These are phyloP conservation scores for Bathelium albidoporum DNA, from an alignment of 495 filamentous ascomycete genomes.

Conservation along the genomic window DNA sequence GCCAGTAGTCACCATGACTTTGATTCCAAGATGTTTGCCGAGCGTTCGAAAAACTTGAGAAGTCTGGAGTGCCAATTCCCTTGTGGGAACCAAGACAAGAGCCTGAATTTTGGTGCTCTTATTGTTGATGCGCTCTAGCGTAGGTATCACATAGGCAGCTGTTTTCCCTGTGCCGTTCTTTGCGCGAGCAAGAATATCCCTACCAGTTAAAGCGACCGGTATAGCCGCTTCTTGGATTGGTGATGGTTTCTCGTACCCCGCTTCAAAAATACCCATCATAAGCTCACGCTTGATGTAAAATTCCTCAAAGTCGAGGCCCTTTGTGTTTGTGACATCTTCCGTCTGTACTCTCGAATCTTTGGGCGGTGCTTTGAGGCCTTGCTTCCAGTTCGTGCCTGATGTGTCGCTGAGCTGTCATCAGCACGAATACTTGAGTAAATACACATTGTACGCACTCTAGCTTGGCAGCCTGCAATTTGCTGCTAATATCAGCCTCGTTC, in stretches of 20 bases:
- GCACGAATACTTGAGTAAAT: not conserved
- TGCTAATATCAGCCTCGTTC: slow-evolving; percentile 25
- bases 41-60: slow-evolving; percentile 98
- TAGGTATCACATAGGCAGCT: slow-evolving; percentile 92
- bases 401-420: slow-evolving; percentile 35
- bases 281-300: slow-evolving; percentile 89
- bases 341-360: slow-evolving; percentile 88
- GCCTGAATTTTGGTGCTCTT: slow-evolving; percentile 92
- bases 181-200: slow-evolving; percentile 90
- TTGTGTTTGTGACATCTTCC: slow-evolving; percentile 97
- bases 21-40: slow-evolving; percentile 90
- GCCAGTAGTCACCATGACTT: slow-evolving; percentile 98
- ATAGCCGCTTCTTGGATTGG: slow-evolving; percentile 99
- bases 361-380: slow-evolving; percentile 61
- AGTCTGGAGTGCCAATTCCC: slow-evolving; percentile 97
- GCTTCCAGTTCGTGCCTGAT: slow-evolving; percentile 64
- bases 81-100: slow-evolving; percentile 87
- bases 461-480: slow-evolving; percentile 45
- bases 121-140: slow-evolving; percentile 88
- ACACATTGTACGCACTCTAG: slow-evolving; percentile 46
- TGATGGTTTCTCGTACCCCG: slow-evolving; percentile 96
- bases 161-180: slow-evolving; percentile 99
- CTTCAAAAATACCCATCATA: slow-evolving; percentile 98
- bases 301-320: slow-evolving; percentile 94
- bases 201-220: slow-evolving; percentile 85